Conservation (phyloP, 805 yeast genomes). For the Cyberlindnera mycetangii region DNA sequence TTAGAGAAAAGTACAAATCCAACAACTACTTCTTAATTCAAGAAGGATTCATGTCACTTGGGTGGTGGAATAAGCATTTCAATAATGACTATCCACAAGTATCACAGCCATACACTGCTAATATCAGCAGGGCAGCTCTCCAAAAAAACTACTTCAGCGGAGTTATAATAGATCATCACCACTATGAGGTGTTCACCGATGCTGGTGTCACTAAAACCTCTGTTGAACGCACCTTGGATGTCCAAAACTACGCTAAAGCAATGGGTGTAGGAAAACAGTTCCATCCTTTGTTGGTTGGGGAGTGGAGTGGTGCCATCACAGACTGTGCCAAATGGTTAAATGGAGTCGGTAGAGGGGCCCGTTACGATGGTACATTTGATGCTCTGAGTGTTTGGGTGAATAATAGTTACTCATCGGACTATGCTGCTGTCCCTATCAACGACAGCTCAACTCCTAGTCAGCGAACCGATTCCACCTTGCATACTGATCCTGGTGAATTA, state of each 20-base stretch:
- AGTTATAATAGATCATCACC: conserved; percentile 83
- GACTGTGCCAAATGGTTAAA: conserved; percentile 71
- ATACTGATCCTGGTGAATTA: too few relatives aligned
- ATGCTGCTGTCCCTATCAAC: neutral
- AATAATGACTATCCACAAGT: conserved; percentile 30
- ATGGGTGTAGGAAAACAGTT: conserved; percentile 32
- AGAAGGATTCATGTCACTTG: conserved; percentile 59
- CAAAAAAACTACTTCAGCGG: conserved; percentile 42
- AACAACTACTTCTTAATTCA: conserved; percentile 51
- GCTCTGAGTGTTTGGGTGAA: neutral
- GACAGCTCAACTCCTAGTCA: neutral
- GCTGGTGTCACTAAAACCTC: conserved; percentile 50
- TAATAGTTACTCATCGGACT: neutral
- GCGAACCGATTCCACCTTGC: too few relatives aligned
- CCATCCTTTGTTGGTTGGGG: conserved; percentile 59
- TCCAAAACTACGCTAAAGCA: conserved; percentile 31
- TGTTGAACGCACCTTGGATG: conserved; percentile 32
- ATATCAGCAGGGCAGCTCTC: neutral
- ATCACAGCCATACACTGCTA: conserved; percentile 30
- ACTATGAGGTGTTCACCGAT: conserved; percentile 78
- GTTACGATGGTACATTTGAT: conserved; percentile 50
- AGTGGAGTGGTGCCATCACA: conserved; percentile 69
- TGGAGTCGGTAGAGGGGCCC: conserved; percentile 65
- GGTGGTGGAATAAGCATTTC: conserved; percentile 52
- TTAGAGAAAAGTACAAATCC: conserved; percentile 21